Evolutionary conservation across 1,284 basidiomycete species (phyloP).

Genomic region (Trichosporon sp.): DNA sequence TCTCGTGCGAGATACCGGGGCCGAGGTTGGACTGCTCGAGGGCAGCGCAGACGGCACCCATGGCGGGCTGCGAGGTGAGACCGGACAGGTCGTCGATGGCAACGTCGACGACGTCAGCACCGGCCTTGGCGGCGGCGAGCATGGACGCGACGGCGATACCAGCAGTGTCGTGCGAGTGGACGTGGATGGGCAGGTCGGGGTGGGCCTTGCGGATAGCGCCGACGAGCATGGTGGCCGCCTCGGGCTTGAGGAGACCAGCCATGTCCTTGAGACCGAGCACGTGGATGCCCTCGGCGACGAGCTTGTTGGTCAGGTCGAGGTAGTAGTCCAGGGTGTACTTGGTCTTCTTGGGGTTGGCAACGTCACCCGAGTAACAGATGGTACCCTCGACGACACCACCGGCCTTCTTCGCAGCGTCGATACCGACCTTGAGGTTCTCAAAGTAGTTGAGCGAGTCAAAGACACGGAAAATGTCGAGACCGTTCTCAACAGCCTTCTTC

Average conservation of each 20-base stretch:
- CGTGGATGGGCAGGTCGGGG: conserved; percentile 97
- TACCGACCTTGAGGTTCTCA: conserved; percentile 92
- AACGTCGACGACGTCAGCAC: conserved; percentile 96
- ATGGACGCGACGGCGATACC: conserved; percentile 96
- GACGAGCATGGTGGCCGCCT: conserved; percentile 87
- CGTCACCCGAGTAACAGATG: conserved; percentile 98
- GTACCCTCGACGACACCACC: conserved; percentile 97
- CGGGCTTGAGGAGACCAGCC: conserved; percentile 95
- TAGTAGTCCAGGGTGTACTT: conserved; percentile 99
- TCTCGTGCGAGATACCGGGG: conserved; percentile 94
- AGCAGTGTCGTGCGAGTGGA: conserved; percentile 99
- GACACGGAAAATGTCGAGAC: conserved; percentile 98
- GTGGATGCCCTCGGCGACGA: conserved; percentile 93
- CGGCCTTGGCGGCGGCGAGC: conserved; percentile 90
- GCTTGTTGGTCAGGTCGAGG: conserved; percentile 88
- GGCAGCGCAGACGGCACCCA: conserved; percentile 92
- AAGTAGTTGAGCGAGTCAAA: conserved; percentile 99
- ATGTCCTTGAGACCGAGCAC: conserved; percentile 99
- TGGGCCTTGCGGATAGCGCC: conserved; percentile 91
- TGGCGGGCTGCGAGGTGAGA: conserved; percentile 94
- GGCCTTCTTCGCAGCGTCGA: conserved; percentile 98
- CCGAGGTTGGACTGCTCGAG: conserved; percentile 93
- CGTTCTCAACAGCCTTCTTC: conserved; percentile 95
- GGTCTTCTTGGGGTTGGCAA: conserved; percentile 87
- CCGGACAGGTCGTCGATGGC: conserved; percentile 99